Evolutionary conservation across 2,329 filamentous ascomycete species (phyloP).

Genomic region (Stachybotrys echinatus): DNA sequence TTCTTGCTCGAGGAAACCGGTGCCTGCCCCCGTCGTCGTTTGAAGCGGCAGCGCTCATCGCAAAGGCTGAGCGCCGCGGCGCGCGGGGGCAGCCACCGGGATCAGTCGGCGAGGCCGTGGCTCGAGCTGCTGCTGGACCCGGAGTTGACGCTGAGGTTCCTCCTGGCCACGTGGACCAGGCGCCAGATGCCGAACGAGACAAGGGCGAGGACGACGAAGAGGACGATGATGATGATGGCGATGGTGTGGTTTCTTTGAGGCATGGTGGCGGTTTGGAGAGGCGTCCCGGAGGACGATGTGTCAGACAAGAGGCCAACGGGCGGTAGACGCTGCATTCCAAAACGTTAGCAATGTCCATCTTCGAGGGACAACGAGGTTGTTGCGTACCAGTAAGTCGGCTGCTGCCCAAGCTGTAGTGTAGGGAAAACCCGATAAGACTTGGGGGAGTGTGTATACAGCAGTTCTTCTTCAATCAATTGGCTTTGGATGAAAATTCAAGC

Average conservation of each 20-base stretch:
- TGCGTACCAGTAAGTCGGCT: background rate
- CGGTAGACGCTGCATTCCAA: background rate
- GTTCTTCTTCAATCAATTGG: too few species aligned
- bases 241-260: constrained; percentile 62
- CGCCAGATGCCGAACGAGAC: constrained; percentile 61
- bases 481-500: too few species aligned
- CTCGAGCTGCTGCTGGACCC: constrained; percentile 20
- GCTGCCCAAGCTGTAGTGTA: background rate
- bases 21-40: background rate
- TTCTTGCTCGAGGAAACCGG: too few species aligned
- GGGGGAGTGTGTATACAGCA: too few species aligned
- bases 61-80: too few species aligned
- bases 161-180: constrained; percentile 48
- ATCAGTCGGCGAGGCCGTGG: constrained; percentile 11
- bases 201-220: constrained; percentile 56
- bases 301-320: background rate
- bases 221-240: constrained; percentile 62
- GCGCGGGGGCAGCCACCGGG: constrained; percentile 1
- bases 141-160: constrained; percentile 33
- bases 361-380: background rate
- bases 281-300: background rate
- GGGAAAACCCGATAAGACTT: too few species aligned
- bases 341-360: background rate
- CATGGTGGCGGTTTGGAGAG: constrained; percentile 37
- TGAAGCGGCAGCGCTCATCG: background rate